Percentiles rank a stretch among this genome's conserved stretches.
Evolutionary conservation across 768 basidiomycete genomes (phyloP).

Genomic region (Mycena olivaceomarginata): DNA sequence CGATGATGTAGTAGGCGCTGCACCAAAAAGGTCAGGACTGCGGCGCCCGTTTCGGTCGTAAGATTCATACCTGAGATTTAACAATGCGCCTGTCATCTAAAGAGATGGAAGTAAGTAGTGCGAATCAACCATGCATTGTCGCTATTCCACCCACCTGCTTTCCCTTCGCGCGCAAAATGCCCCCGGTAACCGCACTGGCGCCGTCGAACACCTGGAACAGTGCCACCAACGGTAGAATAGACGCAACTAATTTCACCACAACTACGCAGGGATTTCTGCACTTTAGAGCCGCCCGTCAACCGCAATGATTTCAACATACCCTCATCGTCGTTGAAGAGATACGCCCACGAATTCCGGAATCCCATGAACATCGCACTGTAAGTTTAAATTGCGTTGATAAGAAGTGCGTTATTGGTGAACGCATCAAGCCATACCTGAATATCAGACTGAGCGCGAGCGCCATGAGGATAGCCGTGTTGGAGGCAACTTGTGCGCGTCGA

Average conservation of each 20-base stretch:
- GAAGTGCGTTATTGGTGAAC: not conserved
- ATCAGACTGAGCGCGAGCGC: slow-evolving; percentile 79
- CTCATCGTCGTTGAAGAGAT: slow-evolving; percentile 83
- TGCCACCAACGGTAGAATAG: slow-evolving; percentile 84
- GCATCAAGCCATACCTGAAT: slow-evolving; percentile 69
- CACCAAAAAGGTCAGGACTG: not conserved
- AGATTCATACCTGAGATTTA: slow-evolving; percentile 80
- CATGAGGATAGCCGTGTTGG: slow-evolving; percentile 79
- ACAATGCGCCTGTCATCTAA: slow-evolving; percentile 82
- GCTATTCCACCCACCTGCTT: slow-evolving; percentile 69
- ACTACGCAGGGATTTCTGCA: slow-evolving; percentile 52
- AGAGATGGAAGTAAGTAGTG: not conserved
- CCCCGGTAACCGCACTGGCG: slow-evolving; percentile 77
- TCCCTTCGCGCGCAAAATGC: slow-evolving; percentile 89
- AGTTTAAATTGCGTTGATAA: slow-evolving; percentile 5
- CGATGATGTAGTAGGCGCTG: slow-evolving; percentile 88
- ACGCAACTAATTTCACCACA: slow-evolving; percentile 77
- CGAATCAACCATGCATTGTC: not conserved
- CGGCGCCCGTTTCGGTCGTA: not conserved
- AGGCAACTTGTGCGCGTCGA: slow-evolving; percentile 81
- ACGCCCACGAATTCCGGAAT: slow-evolving; percentile 82
- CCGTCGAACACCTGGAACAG: slow-evolving; percentile 94
- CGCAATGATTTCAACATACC: slow-evolving; percentile 56
- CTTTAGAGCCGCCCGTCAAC: slow-evolving; percentile 18
- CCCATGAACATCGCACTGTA: slow-evolving; percentile 71